These are phyloP conservation scores for Neonectria sp. DNA, from an alignment of 2,329 filamentous ascomycete species.

Conservation along the genomic window DNA sequence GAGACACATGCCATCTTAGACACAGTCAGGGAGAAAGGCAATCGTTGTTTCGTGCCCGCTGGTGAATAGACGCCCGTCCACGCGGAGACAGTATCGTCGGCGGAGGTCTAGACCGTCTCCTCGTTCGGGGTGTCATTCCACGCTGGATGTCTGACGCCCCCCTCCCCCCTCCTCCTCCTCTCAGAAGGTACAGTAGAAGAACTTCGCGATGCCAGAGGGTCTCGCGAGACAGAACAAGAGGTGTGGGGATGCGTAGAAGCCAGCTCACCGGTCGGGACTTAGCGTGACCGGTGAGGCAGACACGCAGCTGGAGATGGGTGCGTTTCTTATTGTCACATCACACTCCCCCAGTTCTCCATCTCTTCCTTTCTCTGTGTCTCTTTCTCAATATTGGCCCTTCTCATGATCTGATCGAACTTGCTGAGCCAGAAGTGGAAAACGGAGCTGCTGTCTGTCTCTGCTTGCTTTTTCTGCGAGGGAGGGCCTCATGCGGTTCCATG, in stretches of 20 bases:
- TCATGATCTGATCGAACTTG: background rate
- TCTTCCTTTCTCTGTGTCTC: background rate
- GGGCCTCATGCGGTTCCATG: background rate
- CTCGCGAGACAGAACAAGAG: conserved; percentile 23
- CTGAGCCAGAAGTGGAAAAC: background rate
- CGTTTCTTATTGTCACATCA: background rate
- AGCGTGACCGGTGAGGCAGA: conserved; percentile 17
- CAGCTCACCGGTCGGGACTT: conserved; percentile 19
- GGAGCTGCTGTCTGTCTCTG: background rate
- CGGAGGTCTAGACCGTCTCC: conserved; percentile 1
- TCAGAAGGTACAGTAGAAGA: too few relatives aligned
- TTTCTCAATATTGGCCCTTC: background rate
- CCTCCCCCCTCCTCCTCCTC: background rate
- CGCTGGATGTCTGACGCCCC: conserved; percentile 14
- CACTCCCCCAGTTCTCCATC: background rate
- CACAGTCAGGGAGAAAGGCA: background rate
- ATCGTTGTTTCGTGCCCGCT: background rate
- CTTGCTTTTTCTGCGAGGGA: background rate
- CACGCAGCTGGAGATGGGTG: background rate
- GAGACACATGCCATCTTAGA: conserved; percentile 19
- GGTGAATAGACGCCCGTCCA: conserved; percentile 3
- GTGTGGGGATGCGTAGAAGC: conserved; percentile 5
- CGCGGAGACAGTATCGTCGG: background rate
- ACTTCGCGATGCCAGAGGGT: conserved; percentile 39
- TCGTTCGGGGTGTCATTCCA: background rate